Percentiles rank a stretch among this genome's conserved stretches.
phyloP scores from a whole-genome alignment of 2,329 filamentous ascomycete species.

The Torrubiella hemipterigena region DNA sequence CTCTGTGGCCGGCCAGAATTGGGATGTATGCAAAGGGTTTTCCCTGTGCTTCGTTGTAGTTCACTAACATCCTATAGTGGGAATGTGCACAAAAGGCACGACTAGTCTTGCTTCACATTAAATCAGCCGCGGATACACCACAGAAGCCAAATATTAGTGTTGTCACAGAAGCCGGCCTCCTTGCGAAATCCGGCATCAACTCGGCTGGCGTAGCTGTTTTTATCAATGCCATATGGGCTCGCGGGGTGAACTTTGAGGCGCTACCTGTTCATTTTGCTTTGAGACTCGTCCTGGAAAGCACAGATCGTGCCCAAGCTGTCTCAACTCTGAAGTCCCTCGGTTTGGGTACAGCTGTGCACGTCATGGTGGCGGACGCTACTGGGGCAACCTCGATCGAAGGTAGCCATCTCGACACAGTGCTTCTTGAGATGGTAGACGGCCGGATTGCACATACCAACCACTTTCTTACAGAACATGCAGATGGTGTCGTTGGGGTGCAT shows the following conservation, averaged over 20 bases:
- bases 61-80: neutral
- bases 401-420: constrained; percentile 1
- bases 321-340: neutral
- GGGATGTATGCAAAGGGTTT: constrained; percentile 1
- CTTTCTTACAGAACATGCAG: neutral
- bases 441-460: constrained; percentile 3
- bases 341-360: constrained; percentile 1
- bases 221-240: constrained; percentile 14
- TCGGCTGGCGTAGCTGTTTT: constrained; percentile 14
- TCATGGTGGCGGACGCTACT: constrained; percentile 2
- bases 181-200: constrained; percentile 3
- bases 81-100: neutral
- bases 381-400: constrained; percentile 1
- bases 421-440: neutral
- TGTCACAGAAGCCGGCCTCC: constrained; percentile 2
- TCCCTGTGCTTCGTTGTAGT: neutral
- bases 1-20: constrained; percentile 3
- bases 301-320: neutral
- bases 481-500: neutral
- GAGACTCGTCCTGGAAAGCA: neutral
- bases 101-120: neutral
- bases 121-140: too few species aligned
- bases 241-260: constrained; percentile 10
- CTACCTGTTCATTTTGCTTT: constrained; percentile 2
- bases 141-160: neutral